Percentiles rank a stretch among this genome's conserved stretches.
phyloP scores from a whole-genome alignment of 257 asterid genomes.

The Nicotiana attenuata region DNA sequence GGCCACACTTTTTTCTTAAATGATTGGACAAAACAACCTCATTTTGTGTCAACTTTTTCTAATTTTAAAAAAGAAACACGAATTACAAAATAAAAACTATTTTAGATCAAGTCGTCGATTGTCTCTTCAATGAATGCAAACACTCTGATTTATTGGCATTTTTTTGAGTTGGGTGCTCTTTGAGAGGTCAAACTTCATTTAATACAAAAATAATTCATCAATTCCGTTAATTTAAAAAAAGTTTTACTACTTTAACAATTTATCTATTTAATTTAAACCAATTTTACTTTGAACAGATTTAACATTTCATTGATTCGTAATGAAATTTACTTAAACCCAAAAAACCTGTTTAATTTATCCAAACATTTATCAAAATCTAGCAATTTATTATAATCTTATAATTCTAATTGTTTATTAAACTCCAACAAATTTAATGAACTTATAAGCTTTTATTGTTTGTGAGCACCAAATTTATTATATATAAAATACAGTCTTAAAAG shows the following conservation, averaged over 20 bases:
- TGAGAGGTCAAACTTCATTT: background rate
- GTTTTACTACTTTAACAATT: background rate
- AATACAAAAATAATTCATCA: background rate
- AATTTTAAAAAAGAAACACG: background rate
- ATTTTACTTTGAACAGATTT: background rate
- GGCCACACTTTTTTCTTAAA: background rate
- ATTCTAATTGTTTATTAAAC: background rate
- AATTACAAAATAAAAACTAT: background rate
- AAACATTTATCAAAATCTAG: too few species aligned
- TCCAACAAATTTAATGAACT: background rate
- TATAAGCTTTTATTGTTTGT: background rate
- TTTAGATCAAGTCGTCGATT: background rate
- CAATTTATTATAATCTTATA: background rate
- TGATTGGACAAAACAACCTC: background rate
- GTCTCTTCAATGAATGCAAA: background rate
- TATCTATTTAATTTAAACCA: background rate
- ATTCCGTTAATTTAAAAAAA: background rate
- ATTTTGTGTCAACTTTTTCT: background rate
- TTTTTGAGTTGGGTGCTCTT: background rate
- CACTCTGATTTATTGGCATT: background rate
- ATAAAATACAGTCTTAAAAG: background rate
- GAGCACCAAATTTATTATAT: background rate
- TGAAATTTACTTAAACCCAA: background rate
- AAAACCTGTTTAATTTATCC: background rate
- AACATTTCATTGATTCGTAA: background rate